Percentiles rank a stretch among this genome's conserved stretches.
Conservation (phyloP, 306 rosid genomes). For the Macrotyloma uniflorum region DNA sequence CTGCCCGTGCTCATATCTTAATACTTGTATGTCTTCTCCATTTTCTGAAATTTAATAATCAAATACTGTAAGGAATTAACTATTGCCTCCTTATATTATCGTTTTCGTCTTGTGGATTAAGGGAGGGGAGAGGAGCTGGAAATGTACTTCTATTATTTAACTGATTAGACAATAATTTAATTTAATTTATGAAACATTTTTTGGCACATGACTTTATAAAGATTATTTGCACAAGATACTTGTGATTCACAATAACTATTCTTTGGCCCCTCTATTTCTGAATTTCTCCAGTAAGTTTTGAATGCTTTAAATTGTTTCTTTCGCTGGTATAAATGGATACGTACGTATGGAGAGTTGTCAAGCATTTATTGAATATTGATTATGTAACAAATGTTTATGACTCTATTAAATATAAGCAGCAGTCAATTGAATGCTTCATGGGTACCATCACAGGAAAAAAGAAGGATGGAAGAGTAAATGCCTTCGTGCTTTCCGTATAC, state of each 20-base stretch:
- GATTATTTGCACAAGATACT: constrained; percentile 18
- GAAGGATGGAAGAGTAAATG: neutral
- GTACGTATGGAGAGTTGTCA: constrained; percentile 2
- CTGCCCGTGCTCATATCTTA: constrained; percentile 95
- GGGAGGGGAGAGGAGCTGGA: constrained; percentile 4
- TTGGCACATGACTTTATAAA: constrained; percentile 18
- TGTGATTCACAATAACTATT: neutral
- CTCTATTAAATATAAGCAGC: constrained; percentile 7
- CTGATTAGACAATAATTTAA: constrained; percentile 6
- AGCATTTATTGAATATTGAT: neutral
- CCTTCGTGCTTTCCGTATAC: neutral
- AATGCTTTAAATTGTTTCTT: constrained; percentile 15
- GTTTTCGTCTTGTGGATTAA: constrained; percentile 5
- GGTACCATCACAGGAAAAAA: neutral
- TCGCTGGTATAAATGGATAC: neutral
- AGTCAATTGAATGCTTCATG: constrained; percentile 28
- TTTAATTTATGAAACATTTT: neutral
- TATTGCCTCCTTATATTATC: constrained; percentile 15
- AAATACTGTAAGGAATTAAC: constrained; percentile 23
- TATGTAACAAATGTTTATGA: neutral
- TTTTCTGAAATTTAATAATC: constrained; percentile 71
- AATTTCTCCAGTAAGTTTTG: constrained; percentile 9
- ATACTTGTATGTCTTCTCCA: constrained; percentile 93
- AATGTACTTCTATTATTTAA: constrained; percentile 30
- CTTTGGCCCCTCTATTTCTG: neutral